These are phyloP conservation scores for Raphanus hybrid DNA, from an alignment of 441 rosid species.

Conservation along the genomic window DNA sequence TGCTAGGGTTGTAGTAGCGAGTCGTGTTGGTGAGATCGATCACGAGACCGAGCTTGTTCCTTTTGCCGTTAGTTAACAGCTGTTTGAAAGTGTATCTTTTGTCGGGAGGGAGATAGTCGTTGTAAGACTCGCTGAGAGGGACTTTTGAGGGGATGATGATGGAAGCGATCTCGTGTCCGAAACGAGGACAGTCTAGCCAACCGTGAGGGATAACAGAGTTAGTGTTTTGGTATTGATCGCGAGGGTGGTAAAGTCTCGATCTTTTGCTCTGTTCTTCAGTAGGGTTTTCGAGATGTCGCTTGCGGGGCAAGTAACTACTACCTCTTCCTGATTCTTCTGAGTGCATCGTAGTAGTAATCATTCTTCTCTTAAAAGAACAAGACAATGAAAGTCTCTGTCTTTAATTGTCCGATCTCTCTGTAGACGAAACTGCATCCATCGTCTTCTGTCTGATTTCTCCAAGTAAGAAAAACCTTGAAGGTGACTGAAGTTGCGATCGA, in stretches of 20 bases:
- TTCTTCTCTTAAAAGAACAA: conserved; percentile 24
- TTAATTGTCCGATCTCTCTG: not conserved
- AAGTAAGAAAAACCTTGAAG: not conserved
- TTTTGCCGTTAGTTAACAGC: conserved; percentile 48
- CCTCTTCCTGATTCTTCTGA: not conserved
- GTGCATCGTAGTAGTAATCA: conserved; percentile 6
- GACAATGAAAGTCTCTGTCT: not conserved
- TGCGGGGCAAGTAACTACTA: not conserved
- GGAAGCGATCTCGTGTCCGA: conserved; percentile 67
- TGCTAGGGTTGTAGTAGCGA: conserved; percentile 64
- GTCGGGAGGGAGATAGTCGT: conserved; percentile 67
- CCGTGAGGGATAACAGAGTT: conserved; percentile 68
- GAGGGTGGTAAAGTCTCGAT: conserved; percentile 45
- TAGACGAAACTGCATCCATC: not conserved
- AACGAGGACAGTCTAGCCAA: conserved; percentile 82
- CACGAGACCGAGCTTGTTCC: conserved; percentile 81
- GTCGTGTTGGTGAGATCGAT: conserved; percentile 91
- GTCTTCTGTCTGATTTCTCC: not conserved
- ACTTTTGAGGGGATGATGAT: conserved; percentile 94
- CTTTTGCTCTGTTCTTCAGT: conserved; percentile 61
- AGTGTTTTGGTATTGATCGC: conserved; percentile 44
- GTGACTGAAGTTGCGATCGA: not conserved
- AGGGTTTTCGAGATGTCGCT: conserved; percentile 12
- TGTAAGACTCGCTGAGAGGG: conserved; percentile 81
- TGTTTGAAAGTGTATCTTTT: conserved; percentile 82